Evolutionary conservation across 805 yeast genomes (phyloP), one percentile per base, ranked within the genome.

Genomic region (Lipomyces mesembrius): DNA sequence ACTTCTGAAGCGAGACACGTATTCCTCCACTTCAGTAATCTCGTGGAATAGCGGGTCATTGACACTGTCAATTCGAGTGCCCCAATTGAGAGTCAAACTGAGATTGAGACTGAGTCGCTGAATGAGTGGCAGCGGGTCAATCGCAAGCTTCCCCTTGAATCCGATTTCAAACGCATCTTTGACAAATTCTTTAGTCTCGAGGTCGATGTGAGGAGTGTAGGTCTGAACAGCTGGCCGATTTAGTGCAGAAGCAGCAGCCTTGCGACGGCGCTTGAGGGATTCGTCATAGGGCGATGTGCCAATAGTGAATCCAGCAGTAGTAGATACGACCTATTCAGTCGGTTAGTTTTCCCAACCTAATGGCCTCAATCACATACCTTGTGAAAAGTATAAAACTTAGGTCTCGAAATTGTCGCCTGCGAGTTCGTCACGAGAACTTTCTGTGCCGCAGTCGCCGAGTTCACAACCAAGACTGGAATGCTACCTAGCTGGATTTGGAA

Each of bases 331-430:
- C 71, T 67, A 14, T 25, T 14, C 34, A 2, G 49, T 43, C 5
- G 17, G 49, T 43, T 3, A 43, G 20, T 17, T 6, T 3, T n/a
- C 1, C 5, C 43, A 17, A n/a, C 11, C n/a, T 4, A 11, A 25
- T 17, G 17, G 17, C 43, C 5, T 1, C 17, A 9, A 37, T 12
- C 43, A 43, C 22, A n/a, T n/a, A 43, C 80, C 22, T 81, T 78
- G 77, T 90, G 95, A 77, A 90, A 90, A 0, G 92, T 88, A 75
- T 84, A 85, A 62, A 84, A 79, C 25, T 81, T 76, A 0, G 95
- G 95, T 54, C 96, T 79, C 1, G 94, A 89, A 71, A 85, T 87
- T 67, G 84, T 85, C 2, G 87, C 84, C 43, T 79, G 75, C 7
- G 86, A 78, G 69, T 81, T 80, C 35, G 76, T 76, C 34, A 83